These are phyloP conservation scores for Podosphaera fusca DNA, from an alignment of 2,329 filamentous ascomycete genomes.

Conservation along the genomic window DNA sequence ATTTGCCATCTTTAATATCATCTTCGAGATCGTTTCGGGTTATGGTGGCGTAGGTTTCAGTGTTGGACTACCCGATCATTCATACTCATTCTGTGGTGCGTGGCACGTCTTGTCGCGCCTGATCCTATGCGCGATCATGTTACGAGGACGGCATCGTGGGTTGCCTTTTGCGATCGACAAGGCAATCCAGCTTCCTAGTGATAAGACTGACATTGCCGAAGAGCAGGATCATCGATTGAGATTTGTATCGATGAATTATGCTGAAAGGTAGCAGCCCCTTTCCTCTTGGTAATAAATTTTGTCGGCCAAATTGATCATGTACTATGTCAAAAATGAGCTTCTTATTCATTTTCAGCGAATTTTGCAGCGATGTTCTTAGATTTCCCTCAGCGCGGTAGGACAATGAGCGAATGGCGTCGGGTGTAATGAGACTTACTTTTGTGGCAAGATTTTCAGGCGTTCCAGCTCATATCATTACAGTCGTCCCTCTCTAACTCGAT, in stretches of 20 bases:
- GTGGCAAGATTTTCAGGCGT: no score
- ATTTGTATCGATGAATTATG: background rate
- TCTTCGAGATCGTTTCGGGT: slow-evolving; percentile 32
- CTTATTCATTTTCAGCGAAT: no score
- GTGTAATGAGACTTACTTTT: no score
- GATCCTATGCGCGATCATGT: slow-evolving; percentile 31
- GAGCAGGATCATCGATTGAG: slow-evolving; percentile 2
- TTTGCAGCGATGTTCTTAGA: no score
- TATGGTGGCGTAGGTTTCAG: slow-evolving; percentile 41
- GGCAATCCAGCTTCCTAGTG: slow-evolving; percentile 23
- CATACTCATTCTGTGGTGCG: slow-evolving; percentile 30
- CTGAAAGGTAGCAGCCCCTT: background rate
- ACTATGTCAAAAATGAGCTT: no score
- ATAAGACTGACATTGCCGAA: background rate
- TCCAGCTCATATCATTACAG: no score
- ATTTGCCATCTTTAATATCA: slow-evolving; percentile 35
- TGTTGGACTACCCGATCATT: slow-evolving; percentile 28
- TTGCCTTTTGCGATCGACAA: slow-evolving; percentile 32
- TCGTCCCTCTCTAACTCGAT: no score
- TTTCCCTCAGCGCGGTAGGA: no score
- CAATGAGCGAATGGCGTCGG: no score
- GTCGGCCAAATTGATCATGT: no score
- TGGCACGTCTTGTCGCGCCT: slow-evolving; percentile 33
- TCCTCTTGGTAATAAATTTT: no score
- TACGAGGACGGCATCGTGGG: slow-evolving; percentile 32